phyloP scores from a whole-genome alignment of 1,284 basidiomycete genomes.

The Omphalotus olearius region DNA sequence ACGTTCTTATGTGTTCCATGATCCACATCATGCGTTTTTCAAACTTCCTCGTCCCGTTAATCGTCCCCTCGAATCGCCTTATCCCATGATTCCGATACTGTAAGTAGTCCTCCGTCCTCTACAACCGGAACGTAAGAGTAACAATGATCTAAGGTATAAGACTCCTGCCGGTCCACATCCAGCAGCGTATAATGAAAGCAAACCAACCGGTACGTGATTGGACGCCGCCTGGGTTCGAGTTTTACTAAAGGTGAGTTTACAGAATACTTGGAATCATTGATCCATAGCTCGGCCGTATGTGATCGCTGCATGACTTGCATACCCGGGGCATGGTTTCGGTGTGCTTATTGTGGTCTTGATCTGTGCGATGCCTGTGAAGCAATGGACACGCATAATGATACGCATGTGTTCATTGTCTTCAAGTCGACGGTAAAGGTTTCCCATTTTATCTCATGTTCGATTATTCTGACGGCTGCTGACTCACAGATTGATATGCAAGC shows the following conservation, averaged over 20 bases:
- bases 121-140: background rate
- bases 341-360: slow-evolving; percentile 81
- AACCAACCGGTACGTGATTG: slow-evolving; percentile 54
- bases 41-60: slow-evolving; percentile 78
- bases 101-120: slow-evolving; percentile 27
- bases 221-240: background rate
- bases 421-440: slow-evolving; percentile 64
- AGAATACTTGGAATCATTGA: slow-evolving; percentile 69
- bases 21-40: slow-evolving; percentile 83
- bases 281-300: slow-evolving; percentile 67
- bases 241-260: background rate
- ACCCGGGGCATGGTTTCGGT: slow-evolving; percentile 81
- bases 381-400: slow-evolving; percentile 75
- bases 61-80: slow-evolving; percentile 55
- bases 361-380: slow-evolving; percentile 77
- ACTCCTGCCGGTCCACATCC: slow-evolving; percentile 57
- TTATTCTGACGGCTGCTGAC: slow-evolving; percentile 6
- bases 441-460: background rate
- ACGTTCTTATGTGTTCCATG: slow-evolving; percentile 73
- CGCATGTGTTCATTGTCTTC: slow-evolving; percentile 83
- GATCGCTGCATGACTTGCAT: slow-evolving; percentile 76
- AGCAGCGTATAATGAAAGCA: slow-evolving; percentile 32
- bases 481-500: slow-evolving; percentile 55
- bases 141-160: slow-evolving; percentile 48
- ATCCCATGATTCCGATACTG: slow-evolving; percentile 68